Conservation (phyloP, 176 grass and related monocot species). For the Thinopyrum elongatum region DNA sequence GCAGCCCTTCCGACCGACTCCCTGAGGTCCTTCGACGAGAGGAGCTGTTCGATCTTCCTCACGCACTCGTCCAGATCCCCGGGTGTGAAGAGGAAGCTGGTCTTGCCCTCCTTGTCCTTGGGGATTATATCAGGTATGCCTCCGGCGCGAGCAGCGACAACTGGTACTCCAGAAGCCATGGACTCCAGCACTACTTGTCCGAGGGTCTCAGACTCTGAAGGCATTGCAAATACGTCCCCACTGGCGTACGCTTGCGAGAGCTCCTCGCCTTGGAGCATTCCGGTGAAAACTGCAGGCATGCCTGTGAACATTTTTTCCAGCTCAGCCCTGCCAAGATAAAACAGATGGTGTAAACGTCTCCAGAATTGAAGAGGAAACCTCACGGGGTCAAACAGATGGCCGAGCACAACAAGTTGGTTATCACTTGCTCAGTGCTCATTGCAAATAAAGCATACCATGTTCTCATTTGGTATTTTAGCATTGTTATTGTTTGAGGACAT, state of each 20-base stretch:
- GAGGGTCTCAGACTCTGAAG: conserved; percentile 96
- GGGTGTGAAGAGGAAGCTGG: conserved; percentile 76
- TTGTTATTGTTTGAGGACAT: neutral
- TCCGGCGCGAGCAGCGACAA: conserved; percentile 89
- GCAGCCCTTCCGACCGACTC: conserved; percentile 67
- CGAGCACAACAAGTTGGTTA: neutral
- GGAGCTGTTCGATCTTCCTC: conserved; percentile 69
- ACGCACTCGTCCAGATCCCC: conserved; percentile 82
- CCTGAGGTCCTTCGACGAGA: conserved; percentile 52
- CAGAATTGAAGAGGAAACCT: neutral
- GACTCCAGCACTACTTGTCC: conserved; percentile 96
- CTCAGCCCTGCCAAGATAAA: conserved; percentile 56
- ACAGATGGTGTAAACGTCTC: neutral
- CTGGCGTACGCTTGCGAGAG: conserved; percentile 91
- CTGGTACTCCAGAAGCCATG: conserved; percentile 90
- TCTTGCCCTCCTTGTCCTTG: conserved; percentile 77
- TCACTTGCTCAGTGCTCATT: neutral
- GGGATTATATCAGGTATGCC: conserved; percentile 93
- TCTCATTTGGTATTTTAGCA: neutral
- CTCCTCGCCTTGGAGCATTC: conserved; percentile 94
- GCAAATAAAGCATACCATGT: neutral
- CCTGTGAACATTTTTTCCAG: conserved; percentile 89
- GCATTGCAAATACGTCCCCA: conserved; percentile 87
- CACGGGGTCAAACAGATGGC: neutral
- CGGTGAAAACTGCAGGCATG: conserved; percentile 84